These are phyloP conservation scores for Penicillium sp. DNA, from an alignment of 2,329 filamentous ascomycete species.

Conservation along the genomic window DNA sequence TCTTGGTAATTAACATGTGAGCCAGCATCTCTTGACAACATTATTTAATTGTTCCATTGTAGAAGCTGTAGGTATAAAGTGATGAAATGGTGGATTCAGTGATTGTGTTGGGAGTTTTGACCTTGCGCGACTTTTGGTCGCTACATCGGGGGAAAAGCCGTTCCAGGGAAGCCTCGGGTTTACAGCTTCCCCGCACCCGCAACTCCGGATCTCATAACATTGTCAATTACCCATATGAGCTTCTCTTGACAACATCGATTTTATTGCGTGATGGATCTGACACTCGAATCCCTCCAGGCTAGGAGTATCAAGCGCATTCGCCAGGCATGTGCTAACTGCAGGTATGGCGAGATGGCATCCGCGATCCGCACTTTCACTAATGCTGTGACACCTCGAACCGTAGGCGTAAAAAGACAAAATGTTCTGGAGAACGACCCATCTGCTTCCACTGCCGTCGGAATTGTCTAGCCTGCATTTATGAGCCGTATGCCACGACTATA, in stretches of 20 bases:
- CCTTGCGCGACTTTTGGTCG: too few species aligned
- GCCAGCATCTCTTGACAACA: too few species aligned
- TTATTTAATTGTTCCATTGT: too few species aligned
- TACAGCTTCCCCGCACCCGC: too few species aligned
- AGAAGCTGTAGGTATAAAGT: too few species aligned
- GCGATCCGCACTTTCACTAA: neutral
- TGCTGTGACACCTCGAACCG: neutral
- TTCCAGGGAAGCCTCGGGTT: too few species aligned
- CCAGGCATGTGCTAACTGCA: conserved; percentile 30
- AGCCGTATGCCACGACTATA: conserved; percentile 24
- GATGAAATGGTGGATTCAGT: too few species aligned
- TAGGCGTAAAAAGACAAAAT: conserved; percentile 29
- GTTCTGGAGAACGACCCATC: conserved; percentile 25
- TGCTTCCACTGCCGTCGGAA: conserved; percentile 29
- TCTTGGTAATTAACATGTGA: too few species aligned
- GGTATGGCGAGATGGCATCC: conserved; percentile 14
- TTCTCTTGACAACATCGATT: neutral
- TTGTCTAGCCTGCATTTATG: conserved; percentile 25
- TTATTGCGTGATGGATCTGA: conserved; percentile 7
- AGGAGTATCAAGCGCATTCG: conserved; percentile 26
- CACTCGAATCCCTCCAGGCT: conserved; percentile 3
- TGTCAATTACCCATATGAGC: too few species aligned
- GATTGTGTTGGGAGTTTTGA: too few species aligned
- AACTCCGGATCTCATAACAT: too few species aligned
- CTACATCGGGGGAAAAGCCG: too few species aligned